Percentiles rank a stretch among this genome's conserved stretches.
phyloP scores from a whole-genome alignment of 257 asterid species.

The Dorcoceras hygrometricum region DNA sequence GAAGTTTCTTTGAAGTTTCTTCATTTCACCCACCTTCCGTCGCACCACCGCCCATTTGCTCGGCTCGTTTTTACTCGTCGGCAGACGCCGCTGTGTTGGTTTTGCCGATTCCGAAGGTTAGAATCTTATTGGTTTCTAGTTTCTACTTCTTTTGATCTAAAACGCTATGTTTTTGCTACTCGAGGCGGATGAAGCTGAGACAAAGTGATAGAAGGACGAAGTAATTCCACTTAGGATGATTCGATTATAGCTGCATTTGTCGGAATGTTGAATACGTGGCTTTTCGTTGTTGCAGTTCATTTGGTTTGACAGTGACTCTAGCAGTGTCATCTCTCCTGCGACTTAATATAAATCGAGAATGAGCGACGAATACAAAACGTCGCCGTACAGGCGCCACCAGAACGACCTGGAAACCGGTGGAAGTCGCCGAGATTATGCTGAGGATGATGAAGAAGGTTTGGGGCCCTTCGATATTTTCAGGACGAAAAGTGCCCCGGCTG shows the following conservation, averaged over 20 bases:
- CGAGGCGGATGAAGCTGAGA: background rate
- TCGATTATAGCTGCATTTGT: conserved; percentile 9
- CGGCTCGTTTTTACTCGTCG: background rate
- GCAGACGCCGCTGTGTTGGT: background rate
- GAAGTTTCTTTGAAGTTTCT: background rate
- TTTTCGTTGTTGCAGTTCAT: conserved; percentile 18
- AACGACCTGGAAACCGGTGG: conserved; percentile 61
- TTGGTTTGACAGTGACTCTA: conserved; percentile 19
- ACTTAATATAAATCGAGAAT: conserved; percentile 31
- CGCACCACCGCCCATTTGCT: background rate
- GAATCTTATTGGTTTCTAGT: background rate
- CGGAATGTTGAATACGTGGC: conserved; percentile 14
- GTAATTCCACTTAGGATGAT: background rate
- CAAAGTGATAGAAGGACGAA: too few relatives aligned
- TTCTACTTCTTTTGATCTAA: background rate
- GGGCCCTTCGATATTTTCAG: conserved; percentile 70
- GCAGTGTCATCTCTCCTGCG: conserved; percentile 81
- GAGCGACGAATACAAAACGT: conserved; percentile 38
- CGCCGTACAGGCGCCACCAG: conserved; percentile 64
- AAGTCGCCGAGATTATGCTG: conserved; percentile 26
- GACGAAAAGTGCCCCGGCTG: conserved; percentile 76
- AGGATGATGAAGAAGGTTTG: conserved; percentile 44
- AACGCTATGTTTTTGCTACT: background rate
- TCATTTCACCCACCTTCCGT: background rate
- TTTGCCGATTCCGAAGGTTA: background rate